Evolutionary conservation across 768 basidiomycete genomes (phyloP).

Genomic region (Termitomyces sp.): DNA sequence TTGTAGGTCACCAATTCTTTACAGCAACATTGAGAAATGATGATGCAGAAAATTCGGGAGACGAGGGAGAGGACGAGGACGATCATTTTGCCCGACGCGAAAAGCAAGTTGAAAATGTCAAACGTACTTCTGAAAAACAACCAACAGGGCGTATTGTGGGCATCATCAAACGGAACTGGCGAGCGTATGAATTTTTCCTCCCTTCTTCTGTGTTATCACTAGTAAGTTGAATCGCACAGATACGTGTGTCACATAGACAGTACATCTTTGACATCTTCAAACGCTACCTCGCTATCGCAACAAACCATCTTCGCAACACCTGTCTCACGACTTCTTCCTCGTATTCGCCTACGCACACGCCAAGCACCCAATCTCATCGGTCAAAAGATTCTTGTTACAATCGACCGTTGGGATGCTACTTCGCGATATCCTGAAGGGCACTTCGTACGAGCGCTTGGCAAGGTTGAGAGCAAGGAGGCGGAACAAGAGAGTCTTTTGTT

Average conservation of each 20-base stretch:
- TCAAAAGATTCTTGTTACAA: slow-evolving; percentile 94
- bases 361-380: slow-evolving; percentile 85
- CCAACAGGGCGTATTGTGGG: slow-evolving; percentile 93
- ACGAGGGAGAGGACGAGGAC: slow-evolving; percentile 46
- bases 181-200: slow-evolving; percentile 54
- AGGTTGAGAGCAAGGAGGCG: slow-evolving; percentile 90
- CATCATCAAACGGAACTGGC: slow-evolving; percentile 92
- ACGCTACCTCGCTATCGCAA: slow-evolving; percentile 71
- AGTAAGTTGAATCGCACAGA: slow-evolving; percentile 27
- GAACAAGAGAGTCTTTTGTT: slow-evolving; percentile 91
- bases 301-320: slow-evolving; percentile 96
- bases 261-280: slow-evolving; percentile 76
- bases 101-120: slow-evolving; percentile 34
- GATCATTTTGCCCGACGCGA: slow-evolving; percentile 33
- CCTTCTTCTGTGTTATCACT: not conserved
- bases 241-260: slow-evolving; percentile 96
- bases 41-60: slow-evolving; percentile 71
- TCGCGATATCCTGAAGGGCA: slow-evolving; percentile 96
- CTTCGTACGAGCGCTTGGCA: slow-evolving; percentile 88
- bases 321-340: slow-evolving; percentile 84
- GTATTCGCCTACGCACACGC: slow-evolving; percentile 90
- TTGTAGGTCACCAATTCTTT: not conserved
- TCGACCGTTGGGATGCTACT: slow-evolving; percentile 86
- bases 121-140: slow-evolving; percentile 55
- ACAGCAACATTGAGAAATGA: slow-evolving; percentile 81